These are phyloP conservation scores for Phaeodactylum tricornutum DNA, from an alignment of 108 stramenopile species.

Conservation along the genomic window DNA sequence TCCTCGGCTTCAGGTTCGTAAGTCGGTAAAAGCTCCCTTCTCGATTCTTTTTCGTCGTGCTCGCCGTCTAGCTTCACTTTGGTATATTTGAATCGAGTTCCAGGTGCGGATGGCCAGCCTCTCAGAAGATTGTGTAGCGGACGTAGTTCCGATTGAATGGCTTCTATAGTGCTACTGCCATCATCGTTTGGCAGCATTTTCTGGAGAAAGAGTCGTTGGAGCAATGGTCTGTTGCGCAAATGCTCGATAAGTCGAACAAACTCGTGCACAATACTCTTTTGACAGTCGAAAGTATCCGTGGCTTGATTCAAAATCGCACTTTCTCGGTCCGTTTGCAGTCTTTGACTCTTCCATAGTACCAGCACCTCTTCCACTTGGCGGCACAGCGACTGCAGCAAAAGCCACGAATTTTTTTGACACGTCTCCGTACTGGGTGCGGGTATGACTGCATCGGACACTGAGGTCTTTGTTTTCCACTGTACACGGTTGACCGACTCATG, in stretches of 20 bases:
- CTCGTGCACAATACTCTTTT: background rate
- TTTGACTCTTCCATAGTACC: slow-evolving; percentile 1
- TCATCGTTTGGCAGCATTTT: background rate
- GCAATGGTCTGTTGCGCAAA: background rate
- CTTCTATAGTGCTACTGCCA: background rate
- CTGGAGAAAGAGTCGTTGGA: slow-evolving; percentile 1
- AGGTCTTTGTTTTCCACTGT: background rate
- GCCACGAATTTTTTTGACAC: background rate
- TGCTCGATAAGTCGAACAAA: background rate
- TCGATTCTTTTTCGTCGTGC: too few species aligned
- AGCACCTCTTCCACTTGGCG: background rate
- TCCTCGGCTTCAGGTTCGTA: too few species aligned
- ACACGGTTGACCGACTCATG: background rate
- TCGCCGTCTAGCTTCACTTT: too few species aligned
- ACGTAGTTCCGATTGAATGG: background rate
- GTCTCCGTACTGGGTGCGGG: background rate
- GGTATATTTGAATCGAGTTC: too few species aligned
- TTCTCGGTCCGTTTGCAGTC: background rate
- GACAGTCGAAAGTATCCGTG: background rate
- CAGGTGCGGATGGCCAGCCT: slow-evolving; percentile 1
- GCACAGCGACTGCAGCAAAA: background rate
- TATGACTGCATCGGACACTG: background rate
- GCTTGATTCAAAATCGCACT: background rate
- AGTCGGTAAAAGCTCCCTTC: too few species aligned
- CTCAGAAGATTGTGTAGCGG: background rate